Conservation (phyloP, 139 green algal species). For the Spirogloea muscicola region DNA sequence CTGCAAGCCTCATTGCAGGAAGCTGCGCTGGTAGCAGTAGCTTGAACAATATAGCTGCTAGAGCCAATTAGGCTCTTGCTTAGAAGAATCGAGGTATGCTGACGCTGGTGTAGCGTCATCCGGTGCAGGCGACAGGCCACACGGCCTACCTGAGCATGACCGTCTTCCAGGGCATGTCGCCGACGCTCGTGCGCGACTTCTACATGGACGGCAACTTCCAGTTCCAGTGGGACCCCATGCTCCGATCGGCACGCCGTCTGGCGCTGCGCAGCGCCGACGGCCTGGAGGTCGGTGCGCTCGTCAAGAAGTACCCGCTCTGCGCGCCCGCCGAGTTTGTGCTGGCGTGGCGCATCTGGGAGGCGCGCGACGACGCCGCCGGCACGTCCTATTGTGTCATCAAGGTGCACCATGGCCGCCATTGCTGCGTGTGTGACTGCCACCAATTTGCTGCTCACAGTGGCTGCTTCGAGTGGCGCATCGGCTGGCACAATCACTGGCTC, state of each 20-base stretch:
- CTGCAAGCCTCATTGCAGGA: too few species aligned
- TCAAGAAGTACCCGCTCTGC: constrained; percentile 44
- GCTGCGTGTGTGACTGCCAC: not conserved
- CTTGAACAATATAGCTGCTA: too few species aligned
- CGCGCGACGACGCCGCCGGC: not conserved
- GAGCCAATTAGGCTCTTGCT: too few species aligned
- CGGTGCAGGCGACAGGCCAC: too few species aligned
- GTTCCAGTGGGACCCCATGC: constrained; percentile 13
- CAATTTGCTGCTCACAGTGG: not conserved
- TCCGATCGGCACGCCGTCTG: constrained; percentile 5
- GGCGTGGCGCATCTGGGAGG: constrained; percentile 35
- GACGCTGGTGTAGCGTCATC: too few species aligned
- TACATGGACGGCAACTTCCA: constrained; percentile 27
- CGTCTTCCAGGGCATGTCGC: constrained; percentile 6
- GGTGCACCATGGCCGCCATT: too few species aligned
- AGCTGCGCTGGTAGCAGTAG: too few species aligned
- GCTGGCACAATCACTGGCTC: not conserved
- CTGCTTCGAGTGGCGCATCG: not conserved
- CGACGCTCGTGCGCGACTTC: constrained; percentile 26
- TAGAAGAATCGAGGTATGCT: too few species aligned
- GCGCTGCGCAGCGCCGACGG: not conserved
- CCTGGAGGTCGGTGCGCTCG: constrained; percentile 25
- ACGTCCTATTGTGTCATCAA: constrained; percentile 31
- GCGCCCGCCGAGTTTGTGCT: constrained; percentile 32
- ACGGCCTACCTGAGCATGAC: constrained; percentile 34